Evolutionary conservation across 805 yeast species (phyloP).

Genomic region (Candida nonsorbophila): DNA sequence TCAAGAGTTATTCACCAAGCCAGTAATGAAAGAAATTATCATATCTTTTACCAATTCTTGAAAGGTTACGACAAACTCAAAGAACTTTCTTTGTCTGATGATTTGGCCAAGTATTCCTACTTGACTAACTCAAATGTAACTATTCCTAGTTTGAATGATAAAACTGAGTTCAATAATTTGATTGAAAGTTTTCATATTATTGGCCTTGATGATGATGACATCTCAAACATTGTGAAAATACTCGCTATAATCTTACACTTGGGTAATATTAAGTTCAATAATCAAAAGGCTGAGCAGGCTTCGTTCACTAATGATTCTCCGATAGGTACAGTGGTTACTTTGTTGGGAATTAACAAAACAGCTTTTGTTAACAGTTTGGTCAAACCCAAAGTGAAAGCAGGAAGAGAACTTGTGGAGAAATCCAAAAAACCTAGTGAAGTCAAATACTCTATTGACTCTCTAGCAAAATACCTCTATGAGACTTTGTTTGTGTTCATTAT

Average conservation of each 20-base stretch:
- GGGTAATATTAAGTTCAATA: conserved; percentile 76
- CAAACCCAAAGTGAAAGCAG: conserved; percentile 85
- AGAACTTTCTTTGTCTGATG: conserved; percentile 38
- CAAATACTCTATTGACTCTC: conserved; percentile 74
- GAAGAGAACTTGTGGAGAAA: conserved; percentile 78
- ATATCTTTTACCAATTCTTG: conserved; percentile 83
- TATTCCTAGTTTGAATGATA: conserved; percentile 75
- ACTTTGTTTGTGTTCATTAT: conserved; percentile 76
- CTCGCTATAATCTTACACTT: conserved; percentile 76
- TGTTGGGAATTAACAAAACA: conserved; percentile 58
- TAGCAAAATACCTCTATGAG: conserved; percentile 84
- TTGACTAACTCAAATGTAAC: conserved; percentile 48
- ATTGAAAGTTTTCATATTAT: conserved; percentile 64
- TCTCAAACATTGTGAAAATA: conserved; percentile 53
- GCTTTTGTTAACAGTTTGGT: conserved; percentile 55
- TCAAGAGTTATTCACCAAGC: conserved; percentile 84
- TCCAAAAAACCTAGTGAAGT: conserved; percentile 78
- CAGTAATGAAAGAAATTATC: conserved; percentile 80
- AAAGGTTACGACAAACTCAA: conserved; percentile 56
- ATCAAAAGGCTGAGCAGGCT: conserved; percentile 74
- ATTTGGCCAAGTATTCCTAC: conserved; percentile 46
- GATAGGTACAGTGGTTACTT: conserved; percentile 46
- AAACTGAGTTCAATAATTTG: conserved; percentile 58
- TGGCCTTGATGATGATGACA: conserved; percentile 58
- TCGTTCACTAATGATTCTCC: conserved; percentile 47